A percentile compares a stretch with the other conserved stretches of the same genome.
phyloP scores from a whole-genome alignment of 306 rosid genomes.

The Arachis hypogaea region DNA sequence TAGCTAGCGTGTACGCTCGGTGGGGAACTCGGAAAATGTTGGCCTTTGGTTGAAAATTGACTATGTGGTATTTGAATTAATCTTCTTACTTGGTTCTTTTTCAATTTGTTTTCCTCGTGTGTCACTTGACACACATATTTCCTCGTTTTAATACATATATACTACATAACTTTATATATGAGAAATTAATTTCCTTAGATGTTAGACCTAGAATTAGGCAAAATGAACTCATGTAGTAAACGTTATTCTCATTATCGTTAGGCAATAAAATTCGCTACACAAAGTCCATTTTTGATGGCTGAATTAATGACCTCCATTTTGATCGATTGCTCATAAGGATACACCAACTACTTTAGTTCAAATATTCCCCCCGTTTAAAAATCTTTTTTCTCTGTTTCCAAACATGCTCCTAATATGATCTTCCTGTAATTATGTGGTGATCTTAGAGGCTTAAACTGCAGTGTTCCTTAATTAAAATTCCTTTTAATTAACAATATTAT shows the following conservation, averaged over 20 bases:
- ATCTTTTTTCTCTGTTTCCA: no score
- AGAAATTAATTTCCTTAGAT: not conserved
- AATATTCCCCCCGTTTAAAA: no score
- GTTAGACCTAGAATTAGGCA: not conserved
- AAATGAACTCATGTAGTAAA: not conserved
- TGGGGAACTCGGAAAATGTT: constrained; percentile 17
- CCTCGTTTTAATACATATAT: no score
- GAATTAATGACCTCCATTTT: no score
- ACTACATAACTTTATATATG: no score
- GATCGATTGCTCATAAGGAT: no score
- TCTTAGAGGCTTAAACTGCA: no score
- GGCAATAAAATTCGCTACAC: not conserved
- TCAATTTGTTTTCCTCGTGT: not conserved
- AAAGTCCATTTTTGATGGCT: not conserved
- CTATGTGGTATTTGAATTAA: not conserved
- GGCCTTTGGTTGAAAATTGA: constrained; percentile 12
- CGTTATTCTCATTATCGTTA: not conserved
- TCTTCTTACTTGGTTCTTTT: constrained; percentile 2
- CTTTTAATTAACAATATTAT: no score
- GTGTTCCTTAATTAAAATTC: no score
- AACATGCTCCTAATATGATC: no score
- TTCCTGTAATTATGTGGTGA: no score
- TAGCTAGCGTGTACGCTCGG: not conserved
- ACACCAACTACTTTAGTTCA: no score
- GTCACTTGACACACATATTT: not conserved